Evolutionary conservation across 768 basidiomycete genomes (phyloP).

Genomic region (Russula abietina): DNA sequence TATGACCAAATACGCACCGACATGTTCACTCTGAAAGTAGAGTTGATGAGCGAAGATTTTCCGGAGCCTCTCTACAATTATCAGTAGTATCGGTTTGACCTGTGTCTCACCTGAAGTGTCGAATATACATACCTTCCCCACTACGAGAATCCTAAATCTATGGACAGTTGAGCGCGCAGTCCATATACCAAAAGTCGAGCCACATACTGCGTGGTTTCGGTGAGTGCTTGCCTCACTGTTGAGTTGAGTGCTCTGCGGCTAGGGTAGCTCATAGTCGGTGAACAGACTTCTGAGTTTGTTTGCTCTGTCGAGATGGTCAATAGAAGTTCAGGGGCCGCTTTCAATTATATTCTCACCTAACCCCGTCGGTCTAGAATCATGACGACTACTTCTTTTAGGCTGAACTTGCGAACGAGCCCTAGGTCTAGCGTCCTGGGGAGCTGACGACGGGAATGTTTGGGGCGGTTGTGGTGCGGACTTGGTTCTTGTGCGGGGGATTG

Average conservation of each 20-base stretch:
- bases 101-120: not conserved
- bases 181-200: not conserved
- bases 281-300: not conserved
- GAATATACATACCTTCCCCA: not conserved
- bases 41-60: not conserved
- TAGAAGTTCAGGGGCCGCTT: not conserved
- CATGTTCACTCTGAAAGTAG: not conserved
- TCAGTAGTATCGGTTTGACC: not conserved
- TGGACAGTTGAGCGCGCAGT: not conserved
- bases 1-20: not conserved
- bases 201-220: not conserved
- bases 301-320: not conserved
- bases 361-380: not conserved
- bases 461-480: not conserved
- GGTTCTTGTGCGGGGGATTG: too few species aligned
- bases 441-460: not conserved
- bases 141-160: conserved; percentile 1
- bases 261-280: not conserved
- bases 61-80: not conserved
- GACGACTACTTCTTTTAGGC: not conserved
- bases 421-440: not conserved
- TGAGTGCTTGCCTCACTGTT: not conserved
- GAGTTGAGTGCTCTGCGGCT: not conserved
- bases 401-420: not conserved
- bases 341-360: not conserved